Base-by-base conservation (phyloP, 441 rosid species). In the Flueggea neowawraea region DNA sequence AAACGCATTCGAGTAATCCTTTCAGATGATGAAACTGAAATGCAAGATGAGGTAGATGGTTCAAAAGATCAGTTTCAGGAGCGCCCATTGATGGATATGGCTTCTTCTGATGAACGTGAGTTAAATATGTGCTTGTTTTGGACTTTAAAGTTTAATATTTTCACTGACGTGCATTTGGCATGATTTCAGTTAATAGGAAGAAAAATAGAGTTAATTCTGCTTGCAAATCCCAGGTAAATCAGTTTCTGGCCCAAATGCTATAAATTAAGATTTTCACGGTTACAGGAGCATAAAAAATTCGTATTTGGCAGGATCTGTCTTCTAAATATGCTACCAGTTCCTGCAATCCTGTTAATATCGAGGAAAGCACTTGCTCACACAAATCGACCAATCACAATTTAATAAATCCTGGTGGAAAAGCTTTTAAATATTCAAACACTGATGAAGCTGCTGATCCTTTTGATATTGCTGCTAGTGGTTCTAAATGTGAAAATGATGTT, bases 1-100 rank as follows among this genome's bases (percentile, higher is more conserved):
- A 95, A 95, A 62, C 90, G 95, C 60, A 54, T 76, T 56, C 88
- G 91, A 47, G 58, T 85, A 22, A 69, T 95, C 72, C 78, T 91
- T 75, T 92, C 95, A 62, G 99, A 92, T 62, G 97, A 88, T 82
- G 99, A 95, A 82, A 85, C 64, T 69, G 97, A 89, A 62, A 66
- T 75, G 48, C 65, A 76, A 49, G 74, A 76, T 73, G 78, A 75
- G 67, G 66, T 52, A 48, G 88, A 67, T 55, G 16, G 64, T 68
- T 72, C 73, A 58, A 70, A 63, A 61, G 76, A 72, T 69, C 76
- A 63, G 64, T 61, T 52, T 31, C 61, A 57, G 43, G 72, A 68
- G 60, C 44, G 31, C 60, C 14, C 62, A 54, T 65, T 63, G 52
- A 82, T 82, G 61, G 72, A 70, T 71, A 73, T 77, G 68, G 86